phyloP scores from a whole-genome alignment of 2,329 filamentous ascomycete species.

The Chrysoporthe austroafricana region DNA sequence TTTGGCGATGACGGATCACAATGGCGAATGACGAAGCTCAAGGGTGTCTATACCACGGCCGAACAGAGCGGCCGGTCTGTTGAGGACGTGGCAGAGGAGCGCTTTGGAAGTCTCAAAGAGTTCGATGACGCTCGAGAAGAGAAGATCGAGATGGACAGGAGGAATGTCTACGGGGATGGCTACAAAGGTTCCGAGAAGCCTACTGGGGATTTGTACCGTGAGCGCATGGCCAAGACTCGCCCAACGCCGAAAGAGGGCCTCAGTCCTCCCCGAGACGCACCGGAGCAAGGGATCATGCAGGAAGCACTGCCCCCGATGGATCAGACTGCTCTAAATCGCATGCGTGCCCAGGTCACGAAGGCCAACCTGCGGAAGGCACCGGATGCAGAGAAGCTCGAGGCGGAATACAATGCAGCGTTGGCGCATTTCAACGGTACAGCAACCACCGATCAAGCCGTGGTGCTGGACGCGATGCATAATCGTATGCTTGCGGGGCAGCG shows the following conservation, averaged over 20 bases:
- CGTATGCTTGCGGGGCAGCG: constrained; percentile 78
- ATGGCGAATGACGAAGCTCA: constrained; percentile 97
- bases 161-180: constrained; percentile 79
- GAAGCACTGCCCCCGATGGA: constrained; percentile 62
- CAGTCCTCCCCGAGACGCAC: constrained; percentile 39
- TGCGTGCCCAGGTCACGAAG: constrained; percentile 95
- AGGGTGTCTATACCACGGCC: constrained; percentile 79
- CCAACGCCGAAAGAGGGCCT: constrained; percentile 40
- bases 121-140: constrained; percentile 96
- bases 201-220: constrained; percentile 81
- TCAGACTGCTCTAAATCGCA: constrained; percentile 80
- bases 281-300: constrained; percentile 64
- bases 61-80: constrained; percentile 72
- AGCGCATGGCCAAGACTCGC: constrained; percentile 67
- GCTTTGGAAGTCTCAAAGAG: constrained; percentile 77
- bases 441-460: constrained; percentile 67
- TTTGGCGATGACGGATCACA: constrained; percentile 90
- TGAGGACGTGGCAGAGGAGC: constrained; percentile 81
- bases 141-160: constrained; percentile 83
- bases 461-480: constrained; percentile 86
- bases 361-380: constrained; percentile 82
- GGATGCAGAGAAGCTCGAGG: constrained; percentile 76
- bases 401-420: constrained; percentile 79
- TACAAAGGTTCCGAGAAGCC: constrained; percentile 87
- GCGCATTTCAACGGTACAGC: constrained; percentile 58